phyloP scores from a whole-genome alignment of 768 basidiomycete genomes.

The Mycena olivaceomarginata region DNA sequence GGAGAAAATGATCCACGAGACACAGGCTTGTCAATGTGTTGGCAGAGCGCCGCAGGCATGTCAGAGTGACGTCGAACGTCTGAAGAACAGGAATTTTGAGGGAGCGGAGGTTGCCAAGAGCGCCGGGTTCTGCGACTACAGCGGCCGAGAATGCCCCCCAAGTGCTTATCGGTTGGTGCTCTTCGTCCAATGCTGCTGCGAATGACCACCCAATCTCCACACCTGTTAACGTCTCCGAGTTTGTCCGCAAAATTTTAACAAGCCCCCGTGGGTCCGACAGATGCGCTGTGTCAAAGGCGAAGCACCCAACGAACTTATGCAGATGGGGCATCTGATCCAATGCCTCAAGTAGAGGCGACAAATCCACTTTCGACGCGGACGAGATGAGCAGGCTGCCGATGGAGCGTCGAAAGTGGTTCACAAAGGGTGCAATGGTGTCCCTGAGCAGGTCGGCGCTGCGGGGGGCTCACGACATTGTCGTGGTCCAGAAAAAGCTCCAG shows the following conservation, averaged over 20 bases:
- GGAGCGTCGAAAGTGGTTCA: conserved; percentile 50
- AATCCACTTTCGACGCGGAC: conserved; percentile 54
- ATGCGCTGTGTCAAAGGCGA: conserved; percentile 34
- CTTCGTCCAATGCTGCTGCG: conserved; percentile 9
- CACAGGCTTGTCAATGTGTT: conserved; percentile 51
- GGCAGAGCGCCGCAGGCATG: conserved; percentile 48
- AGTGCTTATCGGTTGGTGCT: conserved; percentile 17
- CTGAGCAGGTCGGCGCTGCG: conserved; percentile 45
- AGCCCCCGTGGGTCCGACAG: conserved; percentile 34
- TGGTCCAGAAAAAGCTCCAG: conserved; percentile 60
- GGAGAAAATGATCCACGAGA: conserved; percentile 49
- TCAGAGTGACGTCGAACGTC: conserved; percentile 50
- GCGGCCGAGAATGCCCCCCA: conserved; percentile 33
- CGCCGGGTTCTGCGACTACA: neutral
- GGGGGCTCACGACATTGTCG: conserved; percentile 11
- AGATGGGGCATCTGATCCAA: conserved; percentile 49
- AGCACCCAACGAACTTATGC: conserved; percentile 21
- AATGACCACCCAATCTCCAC: conserved; percentile 35
- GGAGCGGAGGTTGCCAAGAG: conserved; percentile 2
- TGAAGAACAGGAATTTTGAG: conserved; percentile 35
- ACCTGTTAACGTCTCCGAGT: conserved; percentile 15
- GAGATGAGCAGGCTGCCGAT: conserved; percentile 57
- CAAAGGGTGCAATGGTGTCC: conserved; percentile 54
- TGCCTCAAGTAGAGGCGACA: conserved; percentile 56
- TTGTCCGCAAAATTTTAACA: conserved; percentile 13